Conservation (phyloP, 345 rosid species). For the Kandelia obovata region DNA sequence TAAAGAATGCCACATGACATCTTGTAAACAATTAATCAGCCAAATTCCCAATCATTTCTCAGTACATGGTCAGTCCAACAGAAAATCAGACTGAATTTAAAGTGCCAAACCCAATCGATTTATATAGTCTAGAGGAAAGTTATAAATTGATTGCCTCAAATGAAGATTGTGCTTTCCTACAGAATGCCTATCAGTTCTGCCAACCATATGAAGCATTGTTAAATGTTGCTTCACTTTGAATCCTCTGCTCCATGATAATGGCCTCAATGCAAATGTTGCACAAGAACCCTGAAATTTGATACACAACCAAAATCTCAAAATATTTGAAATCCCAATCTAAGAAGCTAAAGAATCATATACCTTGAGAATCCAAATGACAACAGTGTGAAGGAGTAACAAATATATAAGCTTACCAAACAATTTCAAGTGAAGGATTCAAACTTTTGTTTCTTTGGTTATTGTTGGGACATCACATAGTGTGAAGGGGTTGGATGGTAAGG, state of each 20-base stretch:
- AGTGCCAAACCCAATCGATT: conserved; percentile 4
- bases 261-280: conserved; percentile 49
- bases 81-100: neutral
- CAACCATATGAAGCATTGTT: conserved; percentile 39
- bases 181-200: conserved; percentile 41
- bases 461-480: neutral
- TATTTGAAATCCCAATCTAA: conserved; percentile 10
- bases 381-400: neutral
- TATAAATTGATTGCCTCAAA: conserved; percentile 43
- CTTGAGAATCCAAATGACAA: neutral
- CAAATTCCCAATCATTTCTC: neutral
- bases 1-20: neutral
- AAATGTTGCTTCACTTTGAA: conserved; percentile 42
- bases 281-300: conserved; percentile 59
- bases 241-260: conserved; percentile 60
- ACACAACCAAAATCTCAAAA: conserved; percentile 2
- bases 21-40: neutral
- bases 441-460: too few relatives aligned
- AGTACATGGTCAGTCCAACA: neutral
- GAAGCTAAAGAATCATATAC: neutral
- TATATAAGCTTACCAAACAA: neutral
- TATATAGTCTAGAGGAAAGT: conserved; percentile 2
- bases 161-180: conserved; percentile 36
- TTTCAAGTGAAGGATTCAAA: neutral
- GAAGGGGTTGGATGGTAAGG: neutral